A percentile compares a stretch with the other conserved stretches of the same genome.
These are phyloP conservation scores for Russula compacta DNA, from an alignment of 768 basidiomycete genomes.

Conservation along the genomic window DNA sequence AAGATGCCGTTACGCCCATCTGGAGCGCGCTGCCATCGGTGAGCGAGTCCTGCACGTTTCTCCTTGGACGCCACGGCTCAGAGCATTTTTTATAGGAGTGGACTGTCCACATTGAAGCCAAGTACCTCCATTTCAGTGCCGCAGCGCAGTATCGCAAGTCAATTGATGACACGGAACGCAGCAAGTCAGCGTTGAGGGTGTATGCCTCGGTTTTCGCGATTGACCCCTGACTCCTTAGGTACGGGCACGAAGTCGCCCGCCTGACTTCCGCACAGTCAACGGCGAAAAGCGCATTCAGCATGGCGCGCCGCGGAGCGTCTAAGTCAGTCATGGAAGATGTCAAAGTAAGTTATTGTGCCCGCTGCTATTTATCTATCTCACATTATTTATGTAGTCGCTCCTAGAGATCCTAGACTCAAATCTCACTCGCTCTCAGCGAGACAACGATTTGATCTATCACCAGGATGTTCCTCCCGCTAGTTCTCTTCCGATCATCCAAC, in stretches of 20 bases:
- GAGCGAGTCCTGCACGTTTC: constrained; percentile 19
- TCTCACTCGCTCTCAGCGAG: constrained; percentile 65
- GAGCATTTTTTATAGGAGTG: constrained; percentile 46
- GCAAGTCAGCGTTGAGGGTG: constrained; percentile 38
- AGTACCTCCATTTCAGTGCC: constrained; percentile 76
- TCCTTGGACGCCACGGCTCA: not conserved
- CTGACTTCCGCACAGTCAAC: constrained; percentile 56
- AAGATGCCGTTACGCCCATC: constrained; percentile 10
- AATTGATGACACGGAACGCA: constrained; percentile 76
- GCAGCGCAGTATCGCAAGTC: constrained; percentile 86
- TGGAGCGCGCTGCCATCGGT: constrained; percentile 47
- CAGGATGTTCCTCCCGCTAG: constrained; percentile 70
- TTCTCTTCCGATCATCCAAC: constrained; percentile 53
- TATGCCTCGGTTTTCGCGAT: not conserved
- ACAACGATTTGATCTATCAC: constrained; percentile 95
- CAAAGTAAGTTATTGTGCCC: constrained; percentile 41
- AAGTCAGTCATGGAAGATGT: constrained; percentile 65
- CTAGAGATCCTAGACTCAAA: constrained; percentile 60
- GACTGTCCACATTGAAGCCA: constrained; percentile 74
- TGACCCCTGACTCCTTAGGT: constrained; percentile 38
- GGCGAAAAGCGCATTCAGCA: constrained; percentile 62
- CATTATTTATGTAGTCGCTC: constrained; percentile 48
- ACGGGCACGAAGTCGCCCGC: constrained; percentile 80
- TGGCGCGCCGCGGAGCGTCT: constrained; percentile 53
- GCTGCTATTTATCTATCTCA: not conserved